Evolutionary conservation across 805 yeast genomes (phyloP), one percentile per base, ranked within the genome.

Genomic region (Zygosaccharomyces rouxii): DNA sequence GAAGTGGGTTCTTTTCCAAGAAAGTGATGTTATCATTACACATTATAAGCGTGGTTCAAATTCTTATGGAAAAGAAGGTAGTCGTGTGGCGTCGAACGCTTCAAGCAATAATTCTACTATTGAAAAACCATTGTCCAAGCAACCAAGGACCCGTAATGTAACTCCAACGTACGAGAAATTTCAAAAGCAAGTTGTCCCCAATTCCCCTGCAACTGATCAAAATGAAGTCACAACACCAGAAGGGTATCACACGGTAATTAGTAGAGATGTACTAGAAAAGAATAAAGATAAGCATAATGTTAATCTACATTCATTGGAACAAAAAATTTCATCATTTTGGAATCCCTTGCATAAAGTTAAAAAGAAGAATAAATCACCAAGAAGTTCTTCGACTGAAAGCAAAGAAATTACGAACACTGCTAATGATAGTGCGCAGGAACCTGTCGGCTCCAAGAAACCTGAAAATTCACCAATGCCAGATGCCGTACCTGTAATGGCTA

Each of bases 1-100:
- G 57, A 86, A 85, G 65, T 86, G 94, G 94, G 76, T 86, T 22
- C 77, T 85, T 13, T 72, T 86, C 16, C 85, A 87, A 53, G 95
- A 86, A 62, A 78, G 78, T 50, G 78, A 80, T 47, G 67, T 80
- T 3, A 54, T 53, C 37, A 50, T 51, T 48, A 64, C 63, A 38
- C 51, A 43, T 41, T 50, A 44, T 44, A 52, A 44, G 22, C 35
- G 43, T n/a, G 50, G 29, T 59, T 62, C 48, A 52, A 54, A 41
- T 21, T 38, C 9, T 38, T 51, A 33, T 38, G 51, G 16, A 31
- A 31, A 44, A 23, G 46, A 38, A 26, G 42, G 46, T 35, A 42
- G 38, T 13, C 39, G 44, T 16, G 35, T 48, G 4, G 14, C 43
- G 7, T 39, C 39, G 13, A 30, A 35, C 29, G 37, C 37, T 13